Conservation (phyloP, 257 asterid genomes). For the Jacaranda copaia region DNA sequence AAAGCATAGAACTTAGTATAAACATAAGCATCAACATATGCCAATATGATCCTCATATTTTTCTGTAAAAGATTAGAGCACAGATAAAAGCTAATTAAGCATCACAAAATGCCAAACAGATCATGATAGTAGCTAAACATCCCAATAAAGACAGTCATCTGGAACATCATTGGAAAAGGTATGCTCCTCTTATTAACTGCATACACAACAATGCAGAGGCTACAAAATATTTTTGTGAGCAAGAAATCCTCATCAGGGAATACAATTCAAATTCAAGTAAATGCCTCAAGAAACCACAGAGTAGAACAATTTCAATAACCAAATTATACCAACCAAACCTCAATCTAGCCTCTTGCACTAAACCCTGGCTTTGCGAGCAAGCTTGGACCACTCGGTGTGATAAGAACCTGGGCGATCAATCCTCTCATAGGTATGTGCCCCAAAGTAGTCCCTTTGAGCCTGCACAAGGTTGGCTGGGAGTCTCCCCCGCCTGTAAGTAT, state of each 20-base stretch:
- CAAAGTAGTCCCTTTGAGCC: constrained; percentile 95
- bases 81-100: background rate
- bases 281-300: constrained; percentile 38
- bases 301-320: constrained; percentile 40
- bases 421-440: constrained; percentile 96
- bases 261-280: constrained; percentile 47
- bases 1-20: background rate
- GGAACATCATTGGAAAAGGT: constrained; percentile 39
- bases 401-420: constrained; percentile 67
- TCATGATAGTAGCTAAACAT: background rate
- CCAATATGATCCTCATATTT: background rate
- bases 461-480: constrained; percentile 95
- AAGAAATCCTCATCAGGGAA: constrained; percentile 47
- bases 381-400: constrained; percentile 97
- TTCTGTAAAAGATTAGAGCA: background rate
- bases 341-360: constrained; percentile 38
- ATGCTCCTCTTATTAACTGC: constrained; percentile 60
- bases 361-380: constrained; percentile 65
- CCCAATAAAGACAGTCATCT: constrained; percentile 17
- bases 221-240: constrained; percentile 43
- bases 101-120: background rate
- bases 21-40: background rate
- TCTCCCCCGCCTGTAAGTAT: constrained; percentile 82
- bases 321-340: constrained; percentile 38
- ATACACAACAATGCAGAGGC: constrained; percentile 47